Conservation (phyloP, 257 asterid species). For the Solanum commersonii region DNA sequence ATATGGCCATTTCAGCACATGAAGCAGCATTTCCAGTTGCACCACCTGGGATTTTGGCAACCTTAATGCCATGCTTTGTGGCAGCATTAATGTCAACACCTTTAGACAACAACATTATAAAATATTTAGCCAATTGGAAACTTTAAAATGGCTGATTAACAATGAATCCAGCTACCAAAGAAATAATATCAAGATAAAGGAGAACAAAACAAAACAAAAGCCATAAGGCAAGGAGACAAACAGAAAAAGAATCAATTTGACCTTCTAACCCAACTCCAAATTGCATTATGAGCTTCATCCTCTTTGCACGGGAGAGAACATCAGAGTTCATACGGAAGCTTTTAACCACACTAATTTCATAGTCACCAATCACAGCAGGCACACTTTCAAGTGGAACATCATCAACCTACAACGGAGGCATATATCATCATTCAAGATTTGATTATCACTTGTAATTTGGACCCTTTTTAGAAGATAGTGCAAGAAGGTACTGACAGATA, state of each 20-base stretch:
- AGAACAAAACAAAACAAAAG: background rate
- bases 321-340: constrained; percentile 53
- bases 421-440: background rate
- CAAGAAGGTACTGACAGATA: background rate
- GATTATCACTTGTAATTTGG: background rate
- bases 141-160: background rate
- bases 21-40: constrained; percentile 88
- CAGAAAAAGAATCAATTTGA: constrained; percentile 7
- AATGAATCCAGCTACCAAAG: background rate
- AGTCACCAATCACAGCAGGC: constrained; percentile 55
- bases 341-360: constrained; percentile 72
- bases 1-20: constrained; percentile 98
- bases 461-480: background rate
- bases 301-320: constrained; percentile 59
- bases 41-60: constrained; percentile 80
- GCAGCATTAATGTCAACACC: constrained; percentile 88
- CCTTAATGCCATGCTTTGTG: constrained; percentile 72
- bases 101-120: constrained; percentile 1
- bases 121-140: background rate
- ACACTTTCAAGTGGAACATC: constrained; percentile 53
- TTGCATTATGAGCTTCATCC: constrained; percentile 92
- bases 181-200: background rate
- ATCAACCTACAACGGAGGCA: constrained; percentile 50
- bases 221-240: background rate
- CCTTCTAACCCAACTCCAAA: constrained; percentile 98